phyloP scores from a whole-genome alignment of 257 asterid species.

The Capsicum baccatum region DNA sequence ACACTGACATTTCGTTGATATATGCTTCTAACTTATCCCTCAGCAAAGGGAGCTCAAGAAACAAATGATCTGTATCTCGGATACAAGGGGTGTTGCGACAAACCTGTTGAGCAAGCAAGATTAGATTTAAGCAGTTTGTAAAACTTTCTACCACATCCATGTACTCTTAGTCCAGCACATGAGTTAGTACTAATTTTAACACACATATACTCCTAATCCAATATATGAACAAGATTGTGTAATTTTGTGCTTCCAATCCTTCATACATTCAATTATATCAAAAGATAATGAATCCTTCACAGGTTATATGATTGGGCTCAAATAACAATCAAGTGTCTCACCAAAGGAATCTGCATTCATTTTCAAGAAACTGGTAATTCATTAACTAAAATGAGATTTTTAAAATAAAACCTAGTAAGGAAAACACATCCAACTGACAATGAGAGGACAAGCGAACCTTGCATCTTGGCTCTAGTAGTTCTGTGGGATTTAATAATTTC shows the following conservation, averaged over 20 bases:
- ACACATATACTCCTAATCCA: not conserved
- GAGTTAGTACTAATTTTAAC: not conserved
- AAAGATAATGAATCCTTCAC: not conserved
- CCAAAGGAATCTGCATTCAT: not conserved
- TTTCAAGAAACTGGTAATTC: not conserved
- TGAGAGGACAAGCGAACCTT: slow-evolving; percentile 54
- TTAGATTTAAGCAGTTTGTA: not conserved
- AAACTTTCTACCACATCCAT: not conserved
- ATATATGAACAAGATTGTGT: not conserved
- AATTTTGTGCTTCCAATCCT: slow-evolving; percentile 20
- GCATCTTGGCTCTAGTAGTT: slow-evolving; percentile 83
- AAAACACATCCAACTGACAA: slow-evolving; percentile 3
- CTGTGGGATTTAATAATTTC: slow-evolving; percentile 91
- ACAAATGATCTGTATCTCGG: slow-evolving; percentile 81
- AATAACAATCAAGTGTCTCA: not conserved
- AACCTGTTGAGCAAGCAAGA: slow-evolving; percentile 53
- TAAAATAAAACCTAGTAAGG: not conserved
- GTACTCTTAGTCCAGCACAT: not conserved
- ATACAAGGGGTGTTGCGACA: slow-evolving; percentile 67
- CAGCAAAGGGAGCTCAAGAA: slow-evolving; percentile 90
- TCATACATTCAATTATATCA: not conserved
- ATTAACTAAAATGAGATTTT: not conserved
- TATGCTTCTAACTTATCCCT: slow-evolving; percentile 74
- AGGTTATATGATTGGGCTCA: not conserved
- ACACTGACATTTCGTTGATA: slow-evolving; percentile 63